Percentiles rank a stretch among this genome's conserved stretches.
Evolutionary conservation across 164 flowering plant genomes (phyloP).

Genomic region (Nymphaea thermarum): DNA sequence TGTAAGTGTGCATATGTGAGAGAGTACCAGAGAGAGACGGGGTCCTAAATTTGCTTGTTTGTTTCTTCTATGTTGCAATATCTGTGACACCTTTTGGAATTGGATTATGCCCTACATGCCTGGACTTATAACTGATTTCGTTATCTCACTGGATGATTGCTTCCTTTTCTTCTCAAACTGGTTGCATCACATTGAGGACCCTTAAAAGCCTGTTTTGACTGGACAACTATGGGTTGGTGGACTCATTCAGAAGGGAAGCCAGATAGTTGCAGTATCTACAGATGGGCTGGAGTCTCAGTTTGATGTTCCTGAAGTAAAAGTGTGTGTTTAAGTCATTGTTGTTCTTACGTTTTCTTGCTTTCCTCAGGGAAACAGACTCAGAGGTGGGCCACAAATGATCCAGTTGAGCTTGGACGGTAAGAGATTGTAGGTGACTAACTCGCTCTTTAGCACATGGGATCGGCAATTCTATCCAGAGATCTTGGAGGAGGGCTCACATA

Average conservation of each 20-base stretch:
- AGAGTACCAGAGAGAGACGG: not conserved
- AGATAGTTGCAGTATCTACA: constrained; percentile 43
- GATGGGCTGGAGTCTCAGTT: constrained; percentile 65
- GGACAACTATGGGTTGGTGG: constrained; percentile 96
- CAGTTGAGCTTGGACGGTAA: constrained; percentile 93
- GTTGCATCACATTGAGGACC: constrained; percentile 94
- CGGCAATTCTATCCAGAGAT: constrained; percentile 83
- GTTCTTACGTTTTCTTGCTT: not conserved
- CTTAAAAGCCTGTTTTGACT: constrained; percentile 47
- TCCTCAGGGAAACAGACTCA: constrained; percentile 54
- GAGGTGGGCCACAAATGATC: constrained; percentile 99
- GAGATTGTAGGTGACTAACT: constrained; percentile 86
- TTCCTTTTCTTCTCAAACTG: constrained; percentile 82
- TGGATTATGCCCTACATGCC: constrained; percentile 99
- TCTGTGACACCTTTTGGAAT: constrained; percentile 75
- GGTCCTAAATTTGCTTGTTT: not conserved
- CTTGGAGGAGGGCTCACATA: constrained; percentile 75
- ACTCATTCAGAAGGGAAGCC: constrained; percentile 58
- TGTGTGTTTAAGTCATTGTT: constrained; percentile 10
- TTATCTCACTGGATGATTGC: constrained; percentile 90
- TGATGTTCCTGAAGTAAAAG: constrained; percentile 81
- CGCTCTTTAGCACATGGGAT: constrained; percentile 91
- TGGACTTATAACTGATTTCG: constrained; percentile 89
- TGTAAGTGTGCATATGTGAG: not conserved
- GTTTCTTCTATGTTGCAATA: constrained; percentile 37